phyloP scores from a whole-genome alignment of 139 green algal species.

The Coelastrella sp. region DNA sequence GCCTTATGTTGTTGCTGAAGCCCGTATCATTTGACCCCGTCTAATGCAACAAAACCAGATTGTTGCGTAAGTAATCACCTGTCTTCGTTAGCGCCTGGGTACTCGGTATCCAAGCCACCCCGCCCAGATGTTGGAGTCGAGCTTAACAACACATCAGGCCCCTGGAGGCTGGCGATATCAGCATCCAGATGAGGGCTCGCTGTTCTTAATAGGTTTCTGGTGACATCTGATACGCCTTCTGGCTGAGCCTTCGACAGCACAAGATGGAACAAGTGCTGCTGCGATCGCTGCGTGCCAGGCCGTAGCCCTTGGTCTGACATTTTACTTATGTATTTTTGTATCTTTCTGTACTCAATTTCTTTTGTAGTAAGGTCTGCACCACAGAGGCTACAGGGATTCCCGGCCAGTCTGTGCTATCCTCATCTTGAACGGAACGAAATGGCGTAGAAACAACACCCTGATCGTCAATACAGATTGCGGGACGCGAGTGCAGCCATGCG shows the following conservation, averaged over 20 bases:
- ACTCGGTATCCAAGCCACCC: neutral
- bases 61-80: too few species aligned
- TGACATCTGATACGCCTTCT: neutral
- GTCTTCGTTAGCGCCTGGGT: neutral
- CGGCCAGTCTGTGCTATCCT: neutral
- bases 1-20: neutral
- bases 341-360: too few species aligned
- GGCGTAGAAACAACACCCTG: too few species aligned
- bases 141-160: neutral
- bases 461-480: too few species aligned
- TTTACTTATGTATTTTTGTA: too few species aligned
- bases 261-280: conserved; percentile 2
- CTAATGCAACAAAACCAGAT: too few species aligned
- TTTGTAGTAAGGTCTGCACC: too few species aligned
- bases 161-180: neutral
- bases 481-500: neutral
- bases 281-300: neutral
- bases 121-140: conserved; percentile 5
- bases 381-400: neutral
- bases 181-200: neutral
- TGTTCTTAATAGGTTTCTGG: conserved; percentile 1
- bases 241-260: neutral
- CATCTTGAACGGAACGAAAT: too few species aligned
- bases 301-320: conserved; percentile 10
- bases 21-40: too few species aligned